phyloP scores from a whole-genome alignment of 2,329 filamentous ascomycete species.

The Coniochaeta pulveracea region DNA sequence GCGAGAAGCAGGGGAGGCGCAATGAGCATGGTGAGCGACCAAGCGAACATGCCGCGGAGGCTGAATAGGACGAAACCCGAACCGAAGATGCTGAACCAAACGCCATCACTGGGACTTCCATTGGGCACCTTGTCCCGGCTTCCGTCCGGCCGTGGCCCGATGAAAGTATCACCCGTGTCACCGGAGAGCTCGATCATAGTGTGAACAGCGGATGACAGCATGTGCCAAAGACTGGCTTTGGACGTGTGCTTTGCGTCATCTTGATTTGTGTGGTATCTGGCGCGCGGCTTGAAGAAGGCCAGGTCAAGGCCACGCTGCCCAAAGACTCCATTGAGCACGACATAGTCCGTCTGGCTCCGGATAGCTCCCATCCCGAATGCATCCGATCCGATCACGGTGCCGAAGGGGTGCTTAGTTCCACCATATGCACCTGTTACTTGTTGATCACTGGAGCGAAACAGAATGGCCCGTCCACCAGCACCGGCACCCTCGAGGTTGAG shows the following conservation, averaged over 20 bases:
- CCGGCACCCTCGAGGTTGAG: conserved; percentile 92
- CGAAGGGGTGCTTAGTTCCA: conserved; percentile 64
- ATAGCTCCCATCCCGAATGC: conserved; percentile 73
- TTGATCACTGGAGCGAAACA: conserved; percentile 81
- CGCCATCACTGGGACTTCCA: conserved; percentile 55
- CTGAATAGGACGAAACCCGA: conserved; percentile 66
- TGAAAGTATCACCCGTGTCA: conserved; percentile 56
- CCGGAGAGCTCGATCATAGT: conserved; percentile 63
- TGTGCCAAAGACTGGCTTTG: conserved; percentile 72
- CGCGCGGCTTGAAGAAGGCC: conserved; percentile 78
- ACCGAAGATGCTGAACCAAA: conserved; percentile 94
- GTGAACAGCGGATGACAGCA: conserved; percentile 74
- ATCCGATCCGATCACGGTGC: conserved; percentile 70
- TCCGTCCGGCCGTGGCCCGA: conserved; percentile 41
- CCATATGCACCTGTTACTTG: conserved; percentile 75
- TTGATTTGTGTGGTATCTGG: conserved; percentile 82
- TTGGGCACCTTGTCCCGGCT: conserved; percentile 52
- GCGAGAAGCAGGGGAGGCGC: conserved; percentile 65
- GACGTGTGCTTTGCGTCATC: conserved; percentile 76
- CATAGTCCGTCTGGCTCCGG: conserved; percentile 80
- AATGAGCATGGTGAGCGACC: conserved; percentile 74
- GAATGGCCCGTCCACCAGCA: conserved; percentile 73
- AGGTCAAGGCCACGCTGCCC: conserved; percentile 84
- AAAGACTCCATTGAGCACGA: conserved; percentile 64
- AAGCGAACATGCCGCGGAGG: conserved; percentile 75